These are phyloP conservation scores for Globisporangium polare DNA, from an alignment of 352 stramenopile species.

Conservation along the genomic window DNA sequence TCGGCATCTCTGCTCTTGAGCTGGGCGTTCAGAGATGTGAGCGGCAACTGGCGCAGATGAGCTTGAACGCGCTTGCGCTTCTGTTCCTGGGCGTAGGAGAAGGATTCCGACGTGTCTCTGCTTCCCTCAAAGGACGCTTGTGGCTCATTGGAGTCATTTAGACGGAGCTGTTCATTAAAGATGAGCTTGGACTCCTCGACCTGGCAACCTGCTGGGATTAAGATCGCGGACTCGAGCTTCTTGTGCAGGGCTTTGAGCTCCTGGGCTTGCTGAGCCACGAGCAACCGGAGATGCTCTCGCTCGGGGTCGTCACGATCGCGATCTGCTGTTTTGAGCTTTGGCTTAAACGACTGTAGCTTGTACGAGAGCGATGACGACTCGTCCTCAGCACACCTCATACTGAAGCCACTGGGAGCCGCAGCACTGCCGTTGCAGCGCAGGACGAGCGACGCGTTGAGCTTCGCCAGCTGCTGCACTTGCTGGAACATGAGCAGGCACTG, in stretches of 20 bases:
- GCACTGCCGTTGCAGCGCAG: neutral
- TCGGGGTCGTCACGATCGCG: slow-evolving; percentile 7
- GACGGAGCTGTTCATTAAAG: slow-evolving; percentile 1
- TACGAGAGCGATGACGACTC: too few species aligned
- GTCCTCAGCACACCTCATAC: neutral
- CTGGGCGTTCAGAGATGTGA: slow-evolving; percentile 39
- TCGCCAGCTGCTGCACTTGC: slow-evolving; percentile 40
- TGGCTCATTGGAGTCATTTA: neutral
- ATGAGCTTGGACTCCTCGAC: slow-evolving; percentile 13
- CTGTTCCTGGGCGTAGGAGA: neutral
- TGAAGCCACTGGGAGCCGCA: neutral
- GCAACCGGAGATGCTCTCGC: slow-evolving; percentile 23
- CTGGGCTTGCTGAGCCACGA: slow-evolving; percentile 37
- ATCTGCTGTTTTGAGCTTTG: neutral
- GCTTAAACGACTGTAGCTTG: neutral
- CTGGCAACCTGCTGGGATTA: slow-evolving; percentile 8
- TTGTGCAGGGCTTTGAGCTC: slow-evolving; percentile 25
- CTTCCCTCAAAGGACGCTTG: neutral
- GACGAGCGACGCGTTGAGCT: slow-evolving; percentile 26
- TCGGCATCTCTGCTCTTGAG: slow-evolving; percentile 30
- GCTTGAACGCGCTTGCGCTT: slow-evolving; percentile 3
- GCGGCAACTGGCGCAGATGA: slow-evolving; percentile 23
- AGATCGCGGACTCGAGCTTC: slow-evolving; percentile 15
- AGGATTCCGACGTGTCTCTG: neutral
- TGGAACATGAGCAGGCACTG: slow-evolving; percentile 40